Evolutionary conservation across 202 grass and related monocot species (phyloP), one percentile per base, ranked within the genome.

Genomic region (Panicum hallii): DNA sequence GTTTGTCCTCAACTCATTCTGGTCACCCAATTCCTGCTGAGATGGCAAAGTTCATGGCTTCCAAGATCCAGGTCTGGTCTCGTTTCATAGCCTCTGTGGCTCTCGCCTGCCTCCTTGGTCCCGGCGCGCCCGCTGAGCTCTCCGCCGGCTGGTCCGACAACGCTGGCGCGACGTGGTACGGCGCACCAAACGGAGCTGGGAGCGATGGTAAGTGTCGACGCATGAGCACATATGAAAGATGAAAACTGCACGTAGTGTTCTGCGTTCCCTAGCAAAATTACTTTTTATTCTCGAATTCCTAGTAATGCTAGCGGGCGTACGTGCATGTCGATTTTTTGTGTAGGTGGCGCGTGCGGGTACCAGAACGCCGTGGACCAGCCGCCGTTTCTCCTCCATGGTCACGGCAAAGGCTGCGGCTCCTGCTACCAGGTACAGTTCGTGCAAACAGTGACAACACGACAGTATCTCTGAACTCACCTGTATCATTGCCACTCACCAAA

Each of bases 311-410:
- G 50, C 16, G 1, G 1, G 50, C 50, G 15, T 28, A 23, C 70
- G 65, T 60, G 16, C 49, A 17, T 50, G 8, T 7, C 0, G 11
- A n/a, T 3, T 23, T 79, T 38, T 53, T 65, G 34, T 62, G 8
- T 44, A 97, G 94, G 90, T 67, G 95, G 90, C 47, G 90, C 89
- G 26, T 97, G 95, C 50, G 95, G 95, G 22, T 97, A 91, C 82
- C 81, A 90, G 64, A 67, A 55, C 58, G 91, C 86, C 81, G 95
- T 97, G 46, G 66, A 46, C 14, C 80, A 74, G 16, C 52, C 82
- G 15, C 95, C 92, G 4, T 94, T 94, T 97, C 86, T 93, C 90
- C 23, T 90, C 90, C 88, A 84, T 94, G 95, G 81, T 92, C 41
- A 32, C 3, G 90, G 93, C 30, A 69, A 89, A 77, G 93, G 93